Conservation (phyloP, 2,329 filamentous ascomycete genomes). For the Nothomitra cinnamomea region DNA sequence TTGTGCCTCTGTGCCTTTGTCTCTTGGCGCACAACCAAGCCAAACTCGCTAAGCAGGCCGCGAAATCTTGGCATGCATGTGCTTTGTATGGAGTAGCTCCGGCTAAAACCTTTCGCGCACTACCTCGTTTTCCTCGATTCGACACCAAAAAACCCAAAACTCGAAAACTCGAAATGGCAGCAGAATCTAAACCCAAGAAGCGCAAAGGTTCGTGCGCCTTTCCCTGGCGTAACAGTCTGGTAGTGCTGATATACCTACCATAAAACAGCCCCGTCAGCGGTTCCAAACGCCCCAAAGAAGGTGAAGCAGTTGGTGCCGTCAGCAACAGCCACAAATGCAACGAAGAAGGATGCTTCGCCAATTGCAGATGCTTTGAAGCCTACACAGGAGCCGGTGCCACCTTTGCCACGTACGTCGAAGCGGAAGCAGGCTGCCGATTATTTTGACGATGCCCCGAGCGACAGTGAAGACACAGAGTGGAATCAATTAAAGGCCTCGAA, state of each 20-base stretch:
- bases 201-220: slow-evolving; percentile 28
- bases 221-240: slow-evolving; percentile 6
- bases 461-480: slow-evolving; percentile 10
- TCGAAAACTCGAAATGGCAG: slow-evolving; percentile 28
- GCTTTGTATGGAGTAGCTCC: no score
- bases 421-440: slow-evolving; percentile 19
- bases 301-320: slow-evolving; percentile 19
- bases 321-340: slow-evolving; percentile 5
- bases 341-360: slow-evolving; percentile 4
- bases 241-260: neutral
- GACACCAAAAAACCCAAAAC: neutral
- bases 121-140: neutral
- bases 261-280: neutral
- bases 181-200: slow-evolving; percentile 37
- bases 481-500: slow-evolving; percentile 12
- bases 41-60: no score
- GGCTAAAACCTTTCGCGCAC: slow-evolving; percentile 10
- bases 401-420: slow-evolving; percentile 13
- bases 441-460: neutral
- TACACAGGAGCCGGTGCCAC: slow-evolving; percentile 13
- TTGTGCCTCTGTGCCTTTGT: no score
- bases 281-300: slow-evolving; percentile 22
- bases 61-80: no score
- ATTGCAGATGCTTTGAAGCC: neutral
- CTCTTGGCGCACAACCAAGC: no score